Conservation (phyloP, 495 filamentous ascomycete species). For the Daldinia childiae region DNA sequence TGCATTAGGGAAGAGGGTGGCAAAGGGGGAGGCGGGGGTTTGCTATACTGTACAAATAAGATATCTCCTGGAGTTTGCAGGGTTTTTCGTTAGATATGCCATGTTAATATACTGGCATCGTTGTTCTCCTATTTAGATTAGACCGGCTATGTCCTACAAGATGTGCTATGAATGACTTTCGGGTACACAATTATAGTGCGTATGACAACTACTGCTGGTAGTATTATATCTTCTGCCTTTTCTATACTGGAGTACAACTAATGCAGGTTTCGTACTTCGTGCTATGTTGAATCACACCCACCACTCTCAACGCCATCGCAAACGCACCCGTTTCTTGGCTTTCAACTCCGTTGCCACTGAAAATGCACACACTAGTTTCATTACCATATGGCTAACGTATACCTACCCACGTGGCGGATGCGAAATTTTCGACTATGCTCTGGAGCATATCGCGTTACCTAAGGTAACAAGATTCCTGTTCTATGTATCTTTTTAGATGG, state of each 20-base stretch:
- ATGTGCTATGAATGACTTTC: no score
- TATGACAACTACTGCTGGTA: not conserved
- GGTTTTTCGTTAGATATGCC: not conserved
- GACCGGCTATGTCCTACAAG: no score
- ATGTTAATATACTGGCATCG: not conserved
- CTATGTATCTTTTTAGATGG: slow-evolving; percentile 38
- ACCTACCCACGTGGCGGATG: not conserved
- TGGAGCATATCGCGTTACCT: not conserved
- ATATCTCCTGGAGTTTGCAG: not conserved
- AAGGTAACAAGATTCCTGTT: not conserved
- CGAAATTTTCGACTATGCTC: not conserved
- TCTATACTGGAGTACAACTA: not conserved
- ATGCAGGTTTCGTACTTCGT: not conserved
- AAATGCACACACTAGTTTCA: not conserved
- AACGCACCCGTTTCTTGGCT: not conserved
- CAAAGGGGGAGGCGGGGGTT: not conserved
- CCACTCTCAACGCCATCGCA: not conserved
- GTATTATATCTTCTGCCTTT: not conserved
- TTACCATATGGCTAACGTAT: not conserved
- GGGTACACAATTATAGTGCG: no score
- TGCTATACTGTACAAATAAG: slow-evolving; percentile 3
- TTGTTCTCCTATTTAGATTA: not conserved
- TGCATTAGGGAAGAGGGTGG: not conserved
- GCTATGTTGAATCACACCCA: not conserved
- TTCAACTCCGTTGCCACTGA: not conserved